Base-by-base conservation (phyloP, 495 filamentous ascomycete genomes). In the Durotheca rogersii region DNA sequence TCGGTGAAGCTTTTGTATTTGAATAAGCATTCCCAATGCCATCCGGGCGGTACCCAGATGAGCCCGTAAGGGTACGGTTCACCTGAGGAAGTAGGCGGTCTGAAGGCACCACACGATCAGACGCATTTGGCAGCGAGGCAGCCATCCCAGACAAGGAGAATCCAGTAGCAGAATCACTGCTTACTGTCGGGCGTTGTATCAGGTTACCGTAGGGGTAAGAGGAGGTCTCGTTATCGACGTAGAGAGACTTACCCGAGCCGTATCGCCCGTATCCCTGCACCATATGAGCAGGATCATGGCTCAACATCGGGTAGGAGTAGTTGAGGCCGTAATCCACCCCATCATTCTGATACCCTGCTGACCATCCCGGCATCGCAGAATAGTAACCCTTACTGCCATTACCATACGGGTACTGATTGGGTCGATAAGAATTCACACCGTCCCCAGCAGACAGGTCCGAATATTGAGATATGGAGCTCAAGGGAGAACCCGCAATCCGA, bases 91-190 rank as follows among this genome's bases (percentile, higher is more conserved):
- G 42, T 36, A 67, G 16, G 16, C 60, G 32, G 59, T 60, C 20
- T 50, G 74, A 60, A 50, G 72, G 70, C 7, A 74, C 66, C 16
- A 73, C 46, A 3, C 74, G 69, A 39, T 75, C 73, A 1, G 64
- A 35, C 4, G 67, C 46, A 14, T 55, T 65, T 5, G 66, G 68
- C 1, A 72, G 56, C 0, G 72, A 71, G 0, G 72, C 69, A 7
- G 71, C 67, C 16, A 69, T 68, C n/a, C 62, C 56, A 0, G 69
- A 67, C 11, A 73, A 60, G 11, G 71, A 72, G 25, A 73, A 70
- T 20, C 58, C 63, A 4, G 44, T 50, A 12, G 64, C 44, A 12
- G 62, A 50, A 9, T 72, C 67, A 31, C 61, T 59, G 15, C 14
- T 57, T 9, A 55, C 52, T 6, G 62, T 34, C 0, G 72, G 66